Percentiles rank a stretch among this genome's conserved stretches.
phyloP scores from a whole-genome alignment of 129 eudicot genomes.

The Centella asiatica region DNA sequence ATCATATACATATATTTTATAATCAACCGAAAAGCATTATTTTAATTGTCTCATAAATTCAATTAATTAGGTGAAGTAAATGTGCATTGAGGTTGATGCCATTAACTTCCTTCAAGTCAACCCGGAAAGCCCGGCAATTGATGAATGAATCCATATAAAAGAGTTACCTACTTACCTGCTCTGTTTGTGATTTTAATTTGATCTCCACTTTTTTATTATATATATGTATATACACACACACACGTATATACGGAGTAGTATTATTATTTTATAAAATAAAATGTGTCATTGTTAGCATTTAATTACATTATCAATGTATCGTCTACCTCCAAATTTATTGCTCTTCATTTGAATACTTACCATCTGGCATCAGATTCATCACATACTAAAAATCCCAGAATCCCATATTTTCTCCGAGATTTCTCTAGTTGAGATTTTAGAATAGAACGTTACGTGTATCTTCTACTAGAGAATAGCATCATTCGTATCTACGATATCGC shows the following conservation, averaged over 20 bases:
- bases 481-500: too few species aligned
- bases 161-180: conserved; percentile 15
- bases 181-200: not conserved
- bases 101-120: conserved; percentile 28
- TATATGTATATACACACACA: too few species aligned
- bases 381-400: not conserved
- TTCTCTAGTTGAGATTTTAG: not conserved
- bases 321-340: conserved; percentile 19
- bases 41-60: not conserved
- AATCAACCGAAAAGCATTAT: not conserved
- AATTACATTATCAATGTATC: conserved; percentile 11
- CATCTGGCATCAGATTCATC: conserved; percentile 22
- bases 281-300: not conserved
- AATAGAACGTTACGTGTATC: not conserved
- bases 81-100: conserved; percentile 32
- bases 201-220: not conserved
- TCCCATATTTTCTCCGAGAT: not conserved
- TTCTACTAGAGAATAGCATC: not conserved
- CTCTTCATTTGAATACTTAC: conserved; percentile 19
- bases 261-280: not conserved
- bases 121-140: not conserved
- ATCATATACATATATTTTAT: not conserved
- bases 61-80: conserved; percentile 15
- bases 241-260: too few species aligned
- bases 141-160: conserved; percentile 1